Conservation (phyloP, 2,329 filamentous ascomycete species). For the Ophiostoma angusticollis region DNA sequence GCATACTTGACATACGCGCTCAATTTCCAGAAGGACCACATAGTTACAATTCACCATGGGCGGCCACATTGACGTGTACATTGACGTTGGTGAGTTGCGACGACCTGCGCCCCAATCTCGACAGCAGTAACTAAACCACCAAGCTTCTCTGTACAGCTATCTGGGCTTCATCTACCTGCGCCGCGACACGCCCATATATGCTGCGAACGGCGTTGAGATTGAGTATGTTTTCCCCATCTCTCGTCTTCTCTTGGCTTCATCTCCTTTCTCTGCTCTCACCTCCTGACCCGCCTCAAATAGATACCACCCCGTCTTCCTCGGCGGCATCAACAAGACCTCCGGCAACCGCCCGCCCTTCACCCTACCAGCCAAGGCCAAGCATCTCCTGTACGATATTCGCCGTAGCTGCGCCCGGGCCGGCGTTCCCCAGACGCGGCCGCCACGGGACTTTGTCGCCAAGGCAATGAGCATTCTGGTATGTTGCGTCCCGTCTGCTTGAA, state of each 20-base stretch:
- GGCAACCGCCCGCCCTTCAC: conserved; percentile 67
- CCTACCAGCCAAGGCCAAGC: conserved; percentile 52
- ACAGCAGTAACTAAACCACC: no score
- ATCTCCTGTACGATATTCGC: conserved; percentile 32
- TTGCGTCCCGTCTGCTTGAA: neutral
- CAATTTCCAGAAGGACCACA: no score
- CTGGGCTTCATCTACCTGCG: conserved; percentile 44
- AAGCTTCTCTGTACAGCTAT: conserved; percentile 56
- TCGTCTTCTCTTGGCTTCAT: no score
- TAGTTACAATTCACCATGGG: conserved; percentile 12
- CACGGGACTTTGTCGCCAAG: conserved; percentile 30
- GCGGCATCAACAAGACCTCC: conserved; percentile 46
- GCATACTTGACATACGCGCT: no score
- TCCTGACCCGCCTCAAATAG: conserved; percentile 17
- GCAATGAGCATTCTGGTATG: conserved; percentile 30
- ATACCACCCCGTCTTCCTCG: conserved; percentile 60
- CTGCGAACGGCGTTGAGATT: conserved; percentile 46
- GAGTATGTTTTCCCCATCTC: conserved; percentile 37
- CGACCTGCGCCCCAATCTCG: neutral
- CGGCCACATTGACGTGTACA: conserved; percentile 28
- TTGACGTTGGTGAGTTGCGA: conserved; percentile 48
- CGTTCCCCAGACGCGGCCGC: conserved; percentile 24
- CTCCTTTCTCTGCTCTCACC: no score
- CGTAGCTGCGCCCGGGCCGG: conserved; percentile 28
- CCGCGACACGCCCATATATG: conserved; percentile 40